Evolutionary conservation across 164 flowering plant genomes (phyloP), one percentile per base, ranked within the genome.

Genomic region (Piper betle): DNA sequence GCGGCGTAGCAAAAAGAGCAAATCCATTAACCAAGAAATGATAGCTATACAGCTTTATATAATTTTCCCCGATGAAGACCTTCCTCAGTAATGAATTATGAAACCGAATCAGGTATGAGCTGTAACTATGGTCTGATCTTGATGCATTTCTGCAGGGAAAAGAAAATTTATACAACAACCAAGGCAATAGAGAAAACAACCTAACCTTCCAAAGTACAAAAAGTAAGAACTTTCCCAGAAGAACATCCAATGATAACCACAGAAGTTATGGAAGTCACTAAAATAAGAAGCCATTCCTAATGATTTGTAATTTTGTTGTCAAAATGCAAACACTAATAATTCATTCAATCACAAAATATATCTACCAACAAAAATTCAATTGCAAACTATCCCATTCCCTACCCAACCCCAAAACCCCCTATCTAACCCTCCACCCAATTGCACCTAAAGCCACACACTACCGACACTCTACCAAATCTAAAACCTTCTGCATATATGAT

Each of bases 1-100:
- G 78, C 54, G 90, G 81, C 13, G 87, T 86, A 62, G 90, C 83
- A 69, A 87, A 81, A 66, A 85, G 92, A 48, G 97, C 86, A 78
- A 93, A 93, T 53, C 99, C 99, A 73, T 93, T 93, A 61, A 93
- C 82, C 80, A 93, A 81, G 81, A 84, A 86, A 69, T 81, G 96
- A 72, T 87, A 93, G 77, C 99, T 93, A 68, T 90, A 90, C 33
- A 93, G 73, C 74, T 93, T 93, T 64, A 90, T 70, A 81, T 90
- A 93, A 59, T 78, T 84, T 80, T 88, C 86, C 74, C 97, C 98
- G 58, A 63, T 86, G 60, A 93, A 74, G 18, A 63, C 85, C 74
- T 59, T 81, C 75, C 72, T 86, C 75, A 93, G 66, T 46, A 93
- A 58, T 41, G 94, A 80, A 81, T 93, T 87, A 65, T 93, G 99